A percentile compares a stretch with the other conserved stretches of the same genome.
Evolutionary conservation across 2,329 filamentous ascomycete genomes (phyloP).

Genomic region (Diaporthe aspalathi): DNA sequence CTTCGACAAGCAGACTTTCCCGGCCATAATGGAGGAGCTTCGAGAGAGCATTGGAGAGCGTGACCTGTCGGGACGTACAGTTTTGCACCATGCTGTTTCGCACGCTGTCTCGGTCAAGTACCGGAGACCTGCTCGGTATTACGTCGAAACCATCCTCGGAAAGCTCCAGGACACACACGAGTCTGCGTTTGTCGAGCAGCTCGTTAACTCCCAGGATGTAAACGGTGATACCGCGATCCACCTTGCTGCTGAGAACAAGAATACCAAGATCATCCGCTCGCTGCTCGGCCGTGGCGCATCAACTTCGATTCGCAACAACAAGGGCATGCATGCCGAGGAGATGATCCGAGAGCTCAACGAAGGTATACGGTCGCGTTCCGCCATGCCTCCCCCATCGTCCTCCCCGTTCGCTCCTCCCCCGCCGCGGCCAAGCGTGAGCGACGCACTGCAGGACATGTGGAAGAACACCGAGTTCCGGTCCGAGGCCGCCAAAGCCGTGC

Average conservation of each 20-base stretch:
- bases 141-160: slow-evolving; percentile 90
- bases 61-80: slow-evolving; percentile 85
- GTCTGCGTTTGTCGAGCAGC: slow-evolving; percentile 78
- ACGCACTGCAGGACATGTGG: slow-evolving; percentile 55
- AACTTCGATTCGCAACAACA: slow-evolving; percentile 83
- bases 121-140: slow-evolving; percentile 84
- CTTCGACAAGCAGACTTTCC: slow-evolving; percentile 92
- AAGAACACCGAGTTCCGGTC: slow-evolving; percentile 50
- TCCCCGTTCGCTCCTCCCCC: slow-evolving; percentile 74
- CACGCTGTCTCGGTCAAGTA: slow-evolving; percentile 79
- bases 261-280: slow-evolving; percentile 88
- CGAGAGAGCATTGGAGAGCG: slow-evolving; percentile 82
- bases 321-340: slow-evolving; percentile 86
- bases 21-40: slow-evolving; percentile 83
- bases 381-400: slow-evolving; percentile 77
- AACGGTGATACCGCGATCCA: slow-evolving; percentile 89
- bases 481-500: slow-evolving; percentile 75
- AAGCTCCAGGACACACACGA: slow-evolving; percentile 83
- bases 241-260: slow-evolving; percentile 81
- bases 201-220: slow-evolving; percentile 85
- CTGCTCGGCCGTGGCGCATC: slow-evolving; percentile 83
- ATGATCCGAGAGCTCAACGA: slow-evolving; percentile 82
- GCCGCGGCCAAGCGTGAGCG: slow-evolving; percentile 65
- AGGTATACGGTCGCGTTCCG: slow-evolving; percentile 71
- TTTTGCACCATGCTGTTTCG: slow-evolving; percentile 84